A percentile compares a stretch with the other conserved stretches of the same genome.
Conservation (phyloP, 768 basidiomycete species). For the Suillus ampliporus region DNA sequence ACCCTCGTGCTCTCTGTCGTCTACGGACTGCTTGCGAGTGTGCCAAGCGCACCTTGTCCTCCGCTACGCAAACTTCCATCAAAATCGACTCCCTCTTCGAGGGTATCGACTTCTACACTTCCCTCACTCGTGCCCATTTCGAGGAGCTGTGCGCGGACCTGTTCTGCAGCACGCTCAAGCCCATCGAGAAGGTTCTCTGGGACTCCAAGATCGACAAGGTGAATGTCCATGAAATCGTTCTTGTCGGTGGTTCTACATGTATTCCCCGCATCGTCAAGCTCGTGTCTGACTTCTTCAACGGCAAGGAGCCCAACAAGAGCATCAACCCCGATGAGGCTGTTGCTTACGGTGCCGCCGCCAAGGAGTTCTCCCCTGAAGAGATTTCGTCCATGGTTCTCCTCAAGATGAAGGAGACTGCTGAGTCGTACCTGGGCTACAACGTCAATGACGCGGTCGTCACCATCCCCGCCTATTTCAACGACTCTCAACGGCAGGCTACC, state of each 20-base stretch:
- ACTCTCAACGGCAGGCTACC: too few species aligned
- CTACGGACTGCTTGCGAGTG: constrained; percentile 97
- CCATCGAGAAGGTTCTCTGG: constrained; percentile 73
- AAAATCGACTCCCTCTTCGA: constrained; percentile 60
- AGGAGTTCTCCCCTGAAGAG: too few species aligned
- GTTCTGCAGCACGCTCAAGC: constrained; percentile 77
- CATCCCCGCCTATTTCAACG: too few species aligned
- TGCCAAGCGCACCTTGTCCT: constrained; percentile 57
- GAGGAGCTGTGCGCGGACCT: constrained; percentile 74
- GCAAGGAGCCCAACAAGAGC: too few species aligned
- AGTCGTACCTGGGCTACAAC: too few species aligned
- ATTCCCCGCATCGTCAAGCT: too few species aligned
- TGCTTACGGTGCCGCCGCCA: not conserved
- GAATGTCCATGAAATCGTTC: constrained; percentile 64
- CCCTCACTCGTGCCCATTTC: constrained; percentile 71
- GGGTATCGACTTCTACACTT: constrained; percentile 73
- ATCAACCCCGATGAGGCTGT: too few species aligned
- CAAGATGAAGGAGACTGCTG: too few species aligned
- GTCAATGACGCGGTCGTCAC: too few species aligned
- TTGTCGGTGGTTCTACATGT: too few species aligned
- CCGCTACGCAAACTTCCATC: constrained; percentile 50
- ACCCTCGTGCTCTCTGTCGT: constrained; percentile 77
- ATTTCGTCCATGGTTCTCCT: too few species aligned
- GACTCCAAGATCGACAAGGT: constrained; percentile 73
- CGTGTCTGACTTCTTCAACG: too few species aligned